Base-by-base conservation (phyloP, 768 basidiomycete species). In the Tulasnella sp. region DNA sequence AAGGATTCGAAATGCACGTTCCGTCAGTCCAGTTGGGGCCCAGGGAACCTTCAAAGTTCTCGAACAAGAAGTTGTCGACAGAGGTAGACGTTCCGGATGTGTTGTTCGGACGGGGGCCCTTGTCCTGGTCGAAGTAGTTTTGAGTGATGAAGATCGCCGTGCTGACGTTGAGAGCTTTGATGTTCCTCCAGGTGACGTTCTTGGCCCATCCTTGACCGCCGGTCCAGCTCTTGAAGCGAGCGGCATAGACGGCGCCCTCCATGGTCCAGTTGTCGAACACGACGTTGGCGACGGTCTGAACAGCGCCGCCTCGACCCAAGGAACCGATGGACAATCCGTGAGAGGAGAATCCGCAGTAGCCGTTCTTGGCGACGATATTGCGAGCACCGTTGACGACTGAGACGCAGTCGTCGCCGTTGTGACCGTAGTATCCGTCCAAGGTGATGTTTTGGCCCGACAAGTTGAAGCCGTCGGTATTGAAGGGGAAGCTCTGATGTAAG, bases 121-220 rank as follows among this genome's bases (percentile, higher is more conserved):
- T 87, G 19, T 83, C 85, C 81, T 90, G 89, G 77, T 90, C 88
- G 88, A 87, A 89, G 79, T 90, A 91, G 81, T 89, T 90, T 79
- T 86, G 85, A 0, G 86, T 87, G 75, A 86, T 81, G 79, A 85
- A 86, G 68, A 87, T 84, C 17, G 85, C 84, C 72, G 84, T 86
- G 6, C 86, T 85, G 22, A 86, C 86, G 74, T 85, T 84, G 52
- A 83, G 80, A 17, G 86, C 80, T 6, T 82, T 82, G 71, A 86
- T 86, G 79, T 86, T 86, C 58, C 83, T 81, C 84, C 85, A 87
- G 34, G 86, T 85, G 71, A 87, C 82, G 78, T 87, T 87, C 74
- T 84, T 82, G n/a, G 85, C 86, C 58, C 83, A 83, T 45, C 86
- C 86, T 67, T 83, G 82, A 14, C 86, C 86, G 58, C 86, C 86